Conservation (phyloP, 306 rosid species). For the Prunus salicina region DNA sequence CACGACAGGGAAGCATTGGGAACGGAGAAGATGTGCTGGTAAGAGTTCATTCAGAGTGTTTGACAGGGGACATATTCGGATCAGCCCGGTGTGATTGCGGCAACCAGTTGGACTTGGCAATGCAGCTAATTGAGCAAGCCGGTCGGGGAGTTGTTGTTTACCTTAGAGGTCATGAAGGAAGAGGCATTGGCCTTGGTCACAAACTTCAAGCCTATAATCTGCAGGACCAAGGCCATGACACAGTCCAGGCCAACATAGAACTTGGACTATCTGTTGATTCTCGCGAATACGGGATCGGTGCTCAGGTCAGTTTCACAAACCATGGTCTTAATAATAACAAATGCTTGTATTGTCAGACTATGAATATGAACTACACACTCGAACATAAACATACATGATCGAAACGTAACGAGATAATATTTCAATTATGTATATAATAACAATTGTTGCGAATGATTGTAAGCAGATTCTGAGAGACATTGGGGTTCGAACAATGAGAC, state of each 20-base stretch:
- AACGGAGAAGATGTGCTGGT: slow-evolving; percentile 72
- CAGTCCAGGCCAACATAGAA: slow-evolving; percentile 76
- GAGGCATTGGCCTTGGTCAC: slow-evolving; percentile 88
- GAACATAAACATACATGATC: too few species aligned
- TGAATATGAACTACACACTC: not conserved
- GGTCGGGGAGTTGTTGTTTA: slow-evolving; percentile 77
- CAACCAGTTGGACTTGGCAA: slow-evolving; percentile 77
- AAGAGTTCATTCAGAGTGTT: slow-evolving; percentile 86
- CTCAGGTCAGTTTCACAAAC: slow-evolving; percentile 53
- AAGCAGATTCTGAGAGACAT: slow-evolving; percentile 68
- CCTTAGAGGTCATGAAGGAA: slow-evolving; percentile 92
- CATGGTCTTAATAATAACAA: not conserved
- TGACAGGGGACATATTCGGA: slow-evolving; percentile 87
- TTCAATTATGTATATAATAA: not conserved
- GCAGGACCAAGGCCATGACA: slow-evolving; percentile 86
- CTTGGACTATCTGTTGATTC: slow-evolving; percentile 83
- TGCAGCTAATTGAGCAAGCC: slow-evolving; percentile 67
- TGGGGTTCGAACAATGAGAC: slow-evolving; percentile 72
- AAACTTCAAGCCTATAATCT: slow-evolving; percentile 79
- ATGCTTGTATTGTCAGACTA: not conserved
- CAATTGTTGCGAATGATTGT: not conserved
- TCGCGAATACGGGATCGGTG: slow-evolving; percentile 83
- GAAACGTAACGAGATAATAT: not conserved
- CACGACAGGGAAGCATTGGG: slow-evolving; percentile 62
- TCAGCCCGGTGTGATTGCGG: slow-evolving; percentile 92